Percentiles rank a stretch among this genome's conserved stretches.
Evolutionary conservation across 1,284 basidiomycete species (phyloP).

Genomic region (Flammula alnicola): DNA sequence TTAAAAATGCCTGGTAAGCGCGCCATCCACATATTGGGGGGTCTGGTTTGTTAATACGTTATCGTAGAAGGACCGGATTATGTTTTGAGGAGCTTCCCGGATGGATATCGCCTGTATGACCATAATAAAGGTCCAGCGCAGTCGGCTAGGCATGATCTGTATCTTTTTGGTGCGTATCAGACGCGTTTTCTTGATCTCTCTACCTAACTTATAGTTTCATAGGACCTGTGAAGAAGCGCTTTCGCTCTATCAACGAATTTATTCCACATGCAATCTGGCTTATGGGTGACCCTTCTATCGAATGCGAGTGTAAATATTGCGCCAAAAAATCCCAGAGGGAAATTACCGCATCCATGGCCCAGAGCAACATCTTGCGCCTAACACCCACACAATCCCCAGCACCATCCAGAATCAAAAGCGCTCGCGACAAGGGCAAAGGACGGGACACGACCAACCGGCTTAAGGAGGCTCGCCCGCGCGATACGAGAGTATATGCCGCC

Average conservation of each 20-base stretch:
- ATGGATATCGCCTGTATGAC: constrained; percentile 71
- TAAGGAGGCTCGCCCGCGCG: constrained; percentile 23
- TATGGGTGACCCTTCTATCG: constrained; percentile 55
- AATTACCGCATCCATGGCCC: constrained; percentile 66
- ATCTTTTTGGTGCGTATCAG: constrained; percentile 65
- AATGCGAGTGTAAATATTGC: constrained; percentile 83
- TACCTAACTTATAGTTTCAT: constrained; percentile 5
- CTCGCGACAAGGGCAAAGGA: constrained; percentile 31
- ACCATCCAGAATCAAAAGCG: constrained; percentile 23
- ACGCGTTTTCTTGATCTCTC: neutral
- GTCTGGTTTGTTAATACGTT: neutral
- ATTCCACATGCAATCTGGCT: constrained; percentile 84
- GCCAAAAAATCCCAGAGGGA: constrained; percentile 67
- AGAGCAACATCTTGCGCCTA: constrained; percentile 47
- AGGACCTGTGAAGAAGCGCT: constrained; percentile 54
- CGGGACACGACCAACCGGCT: constrained; percentile 21
- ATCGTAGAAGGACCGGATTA: constrained; percentile 56
- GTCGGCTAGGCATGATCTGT: constrained; percentile 69
- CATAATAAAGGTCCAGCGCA: constrained; percentile 67
- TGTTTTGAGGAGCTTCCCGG: constrained; percentile 67
- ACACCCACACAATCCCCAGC: constrained; percentile 36
- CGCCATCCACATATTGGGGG: neutral
- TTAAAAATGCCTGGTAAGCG: constrained; percentile 54
- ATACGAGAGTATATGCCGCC: constrained; percentile 54
- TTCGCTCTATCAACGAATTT: constrained; percentile 82